A percentile compares a stretch with the other conserved stretches of the same genome.
phyloP scores from a whole-genome alignment of 129 eudicot species.

The Tagetes erecta region DNA sequence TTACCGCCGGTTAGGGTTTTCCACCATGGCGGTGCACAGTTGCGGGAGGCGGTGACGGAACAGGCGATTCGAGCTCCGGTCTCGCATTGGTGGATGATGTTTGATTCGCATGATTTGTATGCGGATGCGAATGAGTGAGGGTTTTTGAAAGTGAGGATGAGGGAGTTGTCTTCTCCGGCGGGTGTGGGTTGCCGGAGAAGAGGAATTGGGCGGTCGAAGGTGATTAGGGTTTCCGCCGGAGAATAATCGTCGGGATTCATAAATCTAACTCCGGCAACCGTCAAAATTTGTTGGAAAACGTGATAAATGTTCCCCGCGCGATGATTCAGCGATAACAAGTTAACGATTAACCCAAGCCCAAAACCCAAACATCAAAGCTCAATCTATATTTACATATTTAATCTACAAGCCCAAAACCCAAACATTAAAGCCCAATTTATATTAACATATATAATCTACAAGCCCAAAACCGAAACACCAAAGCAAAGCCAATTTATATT shows the following conservation, averaged over 20 bases:
- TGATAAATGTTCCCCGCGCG: too few species aligned
- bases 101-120: constrained; percentile 44
- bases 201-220: constrained; percentile 59
- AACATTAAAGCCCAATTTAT: too few species aligned
- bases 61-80: constrained; percentile 73
- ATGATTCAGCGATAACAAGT: too few species aligned
- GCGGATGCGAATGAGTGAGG: constrained; percentile 58
- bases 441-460: too few species aligned
- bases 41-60: constrained; percentile 64
- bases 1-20: constrained; percentile 32
- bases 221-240: constrained; percentile 52
- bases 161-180: constrained; percentile 45
- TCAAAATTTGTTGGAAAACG: too few species aligned
- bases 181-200: constrained; percentile 56
- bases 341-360: too few species aligned
- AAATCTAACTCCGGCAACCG: neutral
- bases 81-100: constrained; percentile 61
- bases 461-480: too few species aligned
- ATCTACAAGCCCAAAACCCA: too few species aligned
- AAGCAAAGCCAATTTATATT: too few species aligned
- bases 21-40: constrained; percentile 79
- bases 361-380: too few species aligned
- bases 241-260: constrained; percentile 49
- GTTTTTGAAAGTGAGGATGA: constrained; percentile 53
- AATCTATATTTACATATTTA: too few species aligned